These are phyloP conservation scores for Clitoria ternatea DNA, from an alignment of 306 rosid genomes.

Conservation along the genomic window DNA sequence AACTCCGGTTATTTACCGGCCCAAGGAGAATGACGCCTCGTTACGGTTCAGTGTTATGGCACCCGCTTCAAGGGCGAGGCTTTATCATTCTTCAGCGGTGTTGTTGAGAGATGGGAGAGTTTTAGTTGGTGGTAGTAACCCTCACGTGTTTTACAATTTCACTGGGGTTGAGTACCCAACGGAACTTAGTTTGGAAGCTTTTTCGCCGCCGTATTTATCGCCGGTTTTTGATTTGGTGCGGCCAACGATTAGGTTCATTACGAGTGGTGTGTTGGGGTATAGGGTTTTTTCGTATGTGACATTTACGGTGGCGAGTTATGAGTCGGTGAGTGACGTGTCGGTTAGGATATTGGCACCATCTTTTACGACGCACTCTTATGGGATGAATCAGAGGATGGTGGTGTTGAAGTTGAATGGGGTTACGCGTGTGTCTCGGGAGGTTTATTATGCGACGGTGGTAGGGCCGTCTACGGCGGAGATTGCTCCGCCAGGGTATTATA, in stretches of 20 bases:
- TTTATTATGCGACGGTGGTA: conserved; percentile 36
- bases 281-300: conserved; percentile 22
- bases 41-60: conserved; percentile 39
- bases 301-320: conserved; percentile 29
- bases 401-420: conserved; percentile 39
- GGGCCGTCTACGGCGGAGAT: conserved; percentile 54
- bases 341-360: conserved; percentile 63
- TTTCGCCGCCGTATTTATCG: conserved; percentile 64
- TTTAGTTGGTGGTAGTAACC: conserved; percentile 78
- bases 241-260: conserved; percentile 32
- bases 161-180: conserved; percentile 58
- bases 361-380: conserved; percentile 62
- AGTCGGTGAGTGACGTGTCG: conserved; percentile 31
- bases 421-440: background rate
- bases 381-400: conserved; percentile 78
- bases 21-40: background rate
- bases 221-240: conserved; percentile 17
- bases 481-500: conserved; percentile 67
- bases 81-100: conserved; percentile 66
- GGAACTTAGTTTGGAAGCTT: conserved; percentile 71
- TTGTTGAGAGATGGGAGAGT: conserved; percentile 55
- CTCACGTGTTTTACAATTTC: conserved; percentile 54
- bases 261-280: conserved; percentile 27
- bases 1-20: conserved; percentile 43
- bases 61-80: conserved; percentile 41